Evolutionary conservation across 352 stramenopile species (phyloP).

Genomic region (Chrysophaeum taylorii): DNA sequence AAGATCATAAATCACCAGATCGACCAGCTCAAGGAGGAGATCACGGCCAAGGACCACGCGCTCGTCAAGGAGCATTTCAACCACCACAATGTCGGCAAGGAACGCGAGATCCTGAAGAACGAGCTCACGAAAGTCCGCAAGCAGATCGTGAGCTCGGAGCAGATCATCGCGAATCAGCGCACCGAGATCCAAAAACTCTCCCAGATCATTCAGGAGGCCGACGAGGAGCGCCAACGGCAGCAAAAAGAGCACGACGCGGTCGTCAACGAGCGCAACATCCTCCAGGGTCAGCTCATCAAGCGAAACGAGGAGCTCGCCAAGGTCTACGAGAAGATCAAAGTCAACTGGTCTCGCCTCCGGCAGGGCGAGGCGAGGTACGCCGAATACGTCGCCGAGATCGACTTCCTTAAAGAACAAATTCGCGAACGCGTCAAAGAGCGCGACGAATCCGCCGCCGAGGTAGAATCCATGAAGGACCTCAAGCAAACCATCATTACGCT

Average conservation of each 20-base stretch:
- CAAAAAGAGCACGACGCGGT: slow-evolving; percentile 66
- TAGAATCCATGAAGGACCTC: slow-evolving; percentile 18
- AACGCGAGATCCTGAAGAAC: slow-evolving; percentile 73
- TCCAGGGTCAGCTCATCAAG: slow-evolving; percentile 69
- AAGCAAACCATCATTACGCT: slow-evolving; percentile 34
- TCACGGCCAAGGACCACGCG: slow-evolving; percentile 74
- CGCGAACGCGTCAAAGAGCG: slow-evolving; percentile 25
- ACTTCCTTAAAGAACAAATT: slow-evolving; percentile 47
- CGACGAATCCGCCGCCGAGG: slow-evolving; percentile 11
- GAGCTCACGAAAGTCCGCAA: slow-evolving; percentile 76
- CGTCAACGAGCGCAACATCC: slow-evolving; percentile 65
- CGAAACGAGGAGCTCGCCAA: slow-evolving; percentile 62
- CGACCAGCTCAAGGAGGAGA: slow-evolving; percentile 78
- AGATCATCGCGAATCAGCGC: slow-evolving; percentile 70
- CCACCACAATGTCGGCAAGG: slow-evolving; percentile 81
- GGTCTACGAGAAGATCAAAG: slow-evolving; percentile 80
- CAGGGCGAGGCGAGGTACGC: slow-evolving; percentile 64
- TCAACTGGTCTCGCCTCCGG: slow-evolving; percentile 64
- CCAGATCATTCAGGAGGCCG: slow-evolving; percentile 74
- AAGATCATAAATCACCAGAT: slow-evolving; percentile 82
- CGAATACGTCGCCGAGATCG: slow-evolving; percentile 51
- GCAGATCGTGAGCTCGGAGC: slow-evolving; percentile 68
- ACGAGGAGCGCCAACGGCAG: slow-evolving; percentile 71
- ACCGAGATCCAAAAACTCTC: slow-evolving; percentile 38
- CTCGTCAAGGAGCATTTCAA: slow-evolving; percentile 84